Conservation (phyloP, 2,329 filamentous ascomycete genomes). For the Hypoxylon sp. region DNA sequence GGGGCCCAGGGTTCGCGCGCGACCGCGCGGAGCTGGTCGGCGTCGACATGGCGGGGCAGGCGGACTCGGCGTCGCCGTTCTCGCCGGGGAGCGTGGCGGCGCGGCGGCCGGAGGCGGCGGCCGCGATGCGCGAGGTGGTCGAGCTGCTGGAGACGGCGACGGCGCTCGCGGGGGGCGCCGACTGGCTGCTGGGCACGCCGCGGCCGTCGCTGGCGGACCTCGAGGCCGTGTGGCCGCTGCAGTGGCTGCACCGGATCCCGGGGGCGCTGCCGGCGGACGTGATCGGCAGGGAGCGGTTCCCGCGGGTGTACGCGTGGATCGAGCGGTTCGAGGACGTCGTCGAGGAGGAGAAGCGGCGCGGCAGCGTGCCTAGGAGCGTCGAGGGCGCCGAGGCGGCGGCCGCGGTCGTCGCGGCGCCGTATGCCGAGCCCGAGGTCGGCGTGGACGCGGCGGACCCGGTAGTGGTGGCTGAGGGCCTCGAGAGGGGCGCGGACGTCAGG, state of each 20-base stretch:
- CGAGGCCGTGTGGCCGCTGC: slow-evolving; percentile 72
- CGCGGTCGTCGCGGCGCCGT: slow-evolving; percentile 55
- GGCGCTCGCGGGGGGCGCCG: slow-evolving; percentile 69
- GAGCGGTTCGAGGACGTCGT: slow-evolving; percentile 63
- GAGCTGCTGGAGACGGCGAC: slow-evolving; percentile 66
- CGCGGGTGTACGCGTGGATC: slow-evolving; percentile 70
- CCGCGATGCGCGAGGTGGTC: slow-evolving; percentile 62
- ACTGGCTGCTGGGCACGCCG: slow-evolving; percentile 64
- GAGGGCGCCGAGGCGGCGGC: slow-evolving; percentile 62
- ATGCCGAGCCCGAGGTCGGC: slow-evolving; percentile 52
- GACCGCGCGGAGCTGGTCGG: slow-evolving; percentile 59
- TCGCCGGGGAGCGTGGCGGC: slow-evolving; percentile 38
- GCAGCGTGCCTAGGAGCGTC: slow-evolving; percentile 52
- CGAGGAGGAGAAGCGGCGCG: slow-evolving; percentile 52
- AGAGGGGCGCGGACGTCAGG: slow-evolving; percentile 61
- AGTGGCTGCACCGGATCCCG: slow-evolving; percentile 68
- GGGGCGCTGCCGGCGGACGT: slow-evolving; percentile 61
- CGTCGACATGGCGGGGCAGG: slow-evolving; percentile 7
- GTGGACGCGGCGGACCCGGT: slow-evolving; percentile 60
- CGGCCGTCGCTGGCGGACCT: slow-evolving; percentile 70
- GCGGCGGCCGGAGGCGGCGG: slow-evolving; percentile 61
- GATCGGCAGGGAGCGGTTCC: slow-evolving; percentile 62
- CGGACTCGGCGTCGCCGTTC: slow-evolving; percentile 30
- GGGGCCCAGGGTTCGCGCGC: slow-evolving; percentile 59
- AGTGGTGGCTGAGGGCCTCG: slow-evolving; percentile 55